Evolutionary conservation across 2,329 filamentous ascomycete genomes (phyloP).

Genomic region (Metarhizium brunneum): DNA sequence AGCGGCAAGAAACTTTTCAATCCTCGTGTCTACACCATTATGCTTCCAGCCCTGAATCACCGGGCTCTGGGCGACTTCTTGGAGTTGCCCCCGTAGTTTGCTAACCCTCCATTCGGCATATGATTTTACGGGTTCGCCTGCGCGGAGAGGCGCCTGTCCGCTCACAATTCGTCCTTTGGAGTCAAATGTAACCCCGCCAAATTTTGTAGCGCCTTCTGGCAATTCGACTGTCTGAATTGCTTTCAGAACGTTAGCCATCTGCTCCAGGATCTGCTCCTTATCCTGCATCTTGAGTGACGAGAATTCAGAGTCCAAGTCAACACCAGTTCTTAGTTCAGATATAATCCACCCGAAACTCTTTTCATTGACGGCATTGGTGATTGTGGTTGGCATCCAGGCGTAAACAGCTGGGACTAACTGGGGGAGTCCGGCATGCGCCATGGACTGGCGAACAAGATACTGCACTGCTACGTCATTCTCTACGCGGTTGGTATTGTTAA

Average conservation of each 20-base stretch:
- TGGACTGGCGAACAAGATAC: too few species aligned
- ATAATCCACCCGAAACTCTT: slow-evolving; percentile 14
- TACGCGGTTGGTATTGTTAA: too few species aligned
- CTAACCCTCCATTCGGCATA: slow-evolving; percentile 10
- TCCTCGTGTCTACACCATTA: slow-evolving; percentile 5
- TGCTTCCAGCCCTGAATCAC: slow-evolving; percentile 13
- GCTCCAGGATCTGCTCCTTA: slow-evolving; percentile 8
- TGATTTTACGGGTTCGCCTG: slow-evolving; percentile 9
- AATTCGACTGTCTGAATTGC: slow-evolving; percentile 11
- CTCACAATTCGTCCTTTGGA: slow-evolving; percentile 8
- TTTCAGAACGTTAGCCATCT: slow-evolving; percentile 13
- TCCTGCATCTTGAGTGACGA: slow-evolving; percentile 3
- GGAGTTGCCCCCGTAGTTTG: slow-evolving; percentile 7
- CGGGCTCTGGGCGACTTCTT: slow-evolving; percentile 5
- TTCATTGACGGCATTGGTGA: slow-evolving; percentile 1
- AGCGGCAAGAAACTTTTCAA: slow-evolving; percentile 10
- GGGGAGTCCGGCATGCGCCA: too few species aligned
- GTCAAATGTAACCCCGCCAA: slow-evolving; percentile 14
- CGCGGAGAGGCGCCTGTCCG: slow-evolving; percentile 8
- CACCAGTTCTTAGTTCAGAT: slow-evolving; percentile 15
- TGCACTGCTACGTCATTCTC: too few species aligned
- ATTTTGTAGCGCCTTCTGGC: slow-evolving; percentile 7
- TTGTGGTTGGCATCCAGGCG: slow-evolving; percentile 10
- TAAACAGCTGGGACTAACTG: slow-evolving; percentile 7
- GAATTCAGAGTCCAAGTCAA: slow-evolving; percentile 12